Conservation (phyloP, 2,329 filamentous ascomycete genomes). For the Curvularia lunata region DNA sequence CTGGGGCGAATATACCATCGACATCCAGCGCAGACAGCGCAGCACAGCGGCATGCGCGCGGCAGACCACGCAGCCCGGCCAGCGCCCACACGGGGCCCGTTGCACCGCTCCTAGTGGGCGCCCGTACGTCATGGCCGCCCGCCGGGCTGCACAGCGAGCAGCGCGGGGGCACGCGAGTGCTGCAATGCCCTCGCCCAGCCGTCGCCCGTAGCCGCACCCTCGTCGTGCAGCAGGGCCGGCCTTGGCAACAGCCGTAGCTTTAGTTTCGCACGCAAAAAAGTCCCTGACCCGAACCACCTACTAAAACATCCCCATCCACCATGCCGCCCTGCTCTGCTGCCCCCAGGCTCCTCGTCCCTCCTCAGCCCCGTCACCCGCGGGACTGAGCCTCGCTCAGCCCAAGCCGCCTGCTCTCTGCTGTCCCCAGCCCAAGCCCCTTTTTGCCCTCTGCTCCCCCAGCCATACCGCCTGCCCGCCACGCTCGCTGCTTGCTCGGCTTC, state of each 20-base stretch:
- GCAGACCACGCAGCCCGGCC: constrained; percentile 23
- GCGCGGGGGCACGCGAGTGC: constrained; percentile 6
- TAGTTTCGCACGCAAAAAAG: constrained; percentile 37
- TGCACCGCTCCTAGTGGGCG: constrained; percentile 40
- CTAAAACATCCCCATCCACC: constrained; percentile 47
- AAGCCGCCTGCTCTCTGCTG: constrained; percentile 8
- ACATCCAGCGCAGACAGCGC: no score
- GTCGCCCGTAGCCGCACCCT: no score
- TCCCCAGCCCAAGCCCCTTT: constrained; percentile 13
- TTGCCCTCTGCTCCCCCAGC: constrained; percentile 1
- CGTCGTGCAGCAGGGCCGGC: no score
- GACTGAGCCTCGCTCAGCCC: constrained; percentile 51
- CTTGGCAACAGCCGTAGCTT: constrained; percentile 27
- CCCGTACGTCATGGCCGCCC: constrained; percentile 22
- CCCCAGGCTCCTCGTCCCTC: constrained; percentile 52
- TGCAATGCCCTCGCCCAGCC: no score
- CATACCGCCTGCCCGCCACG: neutral
- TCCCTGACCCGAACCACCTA: constrained; percentile 43
- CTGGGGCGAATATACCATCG: no score
- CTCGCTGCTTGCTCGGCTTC: constrained; percentile 38
- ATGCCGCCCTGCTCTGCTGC: constrained; percentile 49
- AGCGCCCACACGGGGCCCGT: constrained; percentile 37
- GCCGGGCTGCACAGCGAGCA: no score
- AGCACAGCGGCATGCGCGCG: constrained; percentile 8
- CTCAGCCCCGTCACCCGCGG: constrained; percentile 59